Base-by-base conservation (phyloP, 192 early-diverging fungal genomes). In the Linnemannia elongata region DNA sequence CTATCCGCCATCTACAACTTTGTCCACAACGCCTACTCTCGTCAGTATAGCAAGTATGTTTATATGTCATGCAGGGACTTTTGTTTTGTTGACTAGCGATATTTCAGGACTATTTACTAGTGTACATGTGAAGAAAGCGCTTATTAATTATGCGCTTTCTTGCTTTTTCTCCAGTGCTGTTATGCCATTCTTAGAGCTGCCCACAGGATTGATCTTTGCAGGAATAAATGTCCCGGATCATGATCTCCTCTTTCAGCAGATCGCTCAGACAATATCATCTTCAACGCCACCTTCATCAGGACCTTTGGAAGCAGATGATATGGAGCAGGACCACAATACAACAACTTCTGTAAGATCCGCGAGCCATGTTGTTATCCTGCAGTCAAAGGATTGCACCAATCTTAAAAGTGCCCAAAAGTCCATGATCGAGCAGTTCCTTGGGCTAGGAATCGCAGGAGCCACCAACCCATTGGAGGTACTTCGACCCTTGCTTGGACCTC, bases 141-240 rank as follows among this genome's bases (percentile, higher is more conserved):
- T n/a, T 27, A n/a, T 27, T 57, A 57, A 57, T 57, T 3, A 24
- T 18, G 22, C 55, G 55, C 9, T 27, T 27, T 24, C 55, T 57
- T n/a, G 7, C 30, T 35, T 41, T 13, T 27, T 60, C 24, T 60
- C 24, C 79, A 85, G 93, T 13, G 82, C 88, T 6, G n/a, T 52
- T 38, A 88, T 90, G 70, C 93, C 94, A 4, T 92, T 91, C 78
- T 89, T 91, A 57, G 95, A 97, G 78, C 85, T 96, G 44, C 93
- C 96, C 0, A 93, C 96, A 24, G 96, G 92, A 4, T 88, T 97
- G 4, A 90, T 94, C 3, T 95, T 96, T 88, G 92, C 78, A 87
- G 92, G 91, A 69, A 92, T 94, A 81, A 97, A 97, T 77, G 94
- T 92, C 1, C 93, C 93, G 41, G 96, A 97, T 83, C 95, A 97